phyloP scores from a whole-genome alignment of 2,329 filamentous ascomycete species.

The Metarhizium robertsii region DNA sequence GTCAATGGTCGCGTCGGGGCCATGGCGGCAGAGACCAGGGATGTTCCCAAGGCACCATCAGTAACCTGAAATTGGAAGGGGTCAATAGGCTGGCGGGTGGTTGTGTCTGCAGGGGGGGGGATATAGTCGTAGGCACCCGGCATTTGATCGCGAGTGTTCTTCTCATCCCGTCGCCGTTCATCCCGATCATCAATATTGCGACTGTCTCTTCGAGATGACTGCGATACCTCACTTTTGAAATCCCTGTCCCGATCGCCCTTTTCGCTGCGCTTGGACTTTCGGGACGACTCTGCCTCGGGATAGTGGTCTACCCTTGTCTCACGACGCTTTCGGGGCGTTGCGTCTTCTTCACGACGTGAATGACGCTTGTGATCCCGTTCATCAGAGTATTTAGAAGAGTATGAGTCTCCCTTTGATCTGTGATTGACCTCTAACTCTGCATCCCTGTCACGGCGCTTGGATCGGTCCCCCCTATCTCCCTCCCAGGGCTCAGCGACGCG shows the following conservation, averaged over 20 bases:
- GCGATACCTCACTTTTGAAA: conserved; percentile 15
- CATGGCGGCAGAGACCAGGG: background rate
- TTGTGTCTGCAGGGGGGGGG: background rate
- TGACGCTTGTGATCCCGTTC: conserved; percentile 20
- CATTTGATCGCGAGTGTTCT: conserved; percentile 16
- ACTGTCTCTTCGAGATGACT: conserved; percentile 14
- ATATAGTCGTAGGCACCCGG: conserved; percentile 6
- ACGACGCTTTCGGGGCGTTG: conserved; percentile 18
- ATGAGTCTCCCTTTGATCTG: conserved; percentile 21
- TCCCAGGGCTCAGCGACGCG: conserved; percentile 6
- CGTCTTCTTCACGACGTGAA: conserved; percentile 23
- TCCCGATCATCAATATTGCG: conserved; percentile 15
- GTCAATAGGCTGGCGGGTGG: conserved; percentile 29
- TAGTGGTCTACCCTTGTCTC: conserved; percentile 16
- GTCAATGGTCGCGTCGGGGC: conserved; percentile 30
- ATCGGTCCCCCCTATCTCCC: conserved; percentile 13
- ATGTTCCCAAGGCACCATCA: conserved; percentile 29
- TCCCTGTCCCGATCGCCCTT: conserved; percentile 19
- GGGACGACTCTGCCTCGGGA: conserved; percentile 13
- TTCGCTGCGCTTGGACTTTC: conserved; percentile 14
- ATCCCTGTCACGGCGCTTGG: conserved; percentile 15
- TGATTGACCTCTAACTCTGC: conserved; percentile 7
- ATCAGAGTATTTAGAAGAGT: conserved; percentile 18
- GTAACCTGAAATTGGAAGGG: conserved; percentile 51
- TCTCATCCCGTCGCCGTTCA: conserved; percentile 18